A percentile compares a stretch with the other conserved stretches of the same genome.
These are phyloP conservation scores for Talaromyces atroroseus DNA, from an alignment of 2,329 filamentous ascomycete genomes.

Conservation along the genomic window DNA sequence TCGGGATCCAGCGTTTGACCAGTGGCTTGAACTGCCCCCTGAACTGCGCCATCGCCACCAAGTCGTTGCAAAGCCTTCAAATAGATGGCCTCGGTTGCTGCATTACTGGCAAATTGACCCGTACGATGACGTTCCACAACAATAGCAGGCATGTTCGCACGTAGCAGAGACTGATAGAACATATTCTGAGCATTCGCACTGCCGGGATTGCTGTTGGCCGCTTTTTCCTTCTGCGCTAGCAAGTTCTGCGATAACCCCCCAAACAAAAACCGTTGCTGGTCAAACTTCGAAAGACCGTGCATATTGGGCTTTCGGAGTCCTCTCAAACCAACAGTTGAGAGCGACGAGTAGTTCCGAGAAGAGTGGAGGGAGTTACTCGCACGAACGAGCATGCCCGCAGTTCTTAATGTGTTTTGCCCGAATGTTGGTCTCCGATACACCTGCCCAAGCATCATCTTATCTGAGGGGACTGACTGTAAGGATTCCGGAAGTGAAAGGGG, in stretches of 20 bases:
- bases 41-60: slow-evolving; percentile 40
- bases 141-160: slow-evolving; percentile 90
- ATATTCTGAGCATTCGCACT: slow-evolving; percentile 86
- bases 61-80: slow-evolving; percentile 64
- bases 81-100: slow-evolving; percentile 72
- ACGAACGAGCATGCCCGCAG: slow-evolving; percentile 17
- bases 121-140: slow-evolving; percentile 85
- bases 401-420: slow-evolving; percentile 12
- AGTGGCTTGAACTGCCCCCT: slow-evolving; percentile 16
- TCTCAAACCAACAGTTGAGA: slow-evolving; percentile 24
- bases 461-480: slow-evolving; percentile 22
- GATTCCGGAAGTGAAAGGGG: slow-evolving; percentile 22
- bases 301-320: slow-evolving; percentile 20
- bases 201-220: slow-evolving; percentile 84
- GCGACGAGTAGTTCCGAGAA: slow-evolving; percentile 30
- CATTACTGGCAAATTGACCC: slow-evolving; percentile 75
- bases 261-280: slow-evolving; percentile 36
- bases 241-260: slow-evolving; percentile 48
- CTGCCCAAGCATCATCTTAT: slow-evolving; percentile 20
- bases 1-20: slow-evolving; percentile 47
- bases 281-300: slow-evolving; percentile 23
- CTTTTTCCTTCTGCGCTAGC: slow-evolving; percentile 80
- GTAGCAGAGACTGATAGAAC: slow-evolving; percentile 86
- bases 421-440: slow-evolving; percentile 15
- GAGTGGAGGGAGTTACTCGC: slow-evolving; percentile 16